phyloP scores from a whole-genome alignment of 2,329 filamentous ascomycete species.

The Sporothrix curviconia region DNA sequence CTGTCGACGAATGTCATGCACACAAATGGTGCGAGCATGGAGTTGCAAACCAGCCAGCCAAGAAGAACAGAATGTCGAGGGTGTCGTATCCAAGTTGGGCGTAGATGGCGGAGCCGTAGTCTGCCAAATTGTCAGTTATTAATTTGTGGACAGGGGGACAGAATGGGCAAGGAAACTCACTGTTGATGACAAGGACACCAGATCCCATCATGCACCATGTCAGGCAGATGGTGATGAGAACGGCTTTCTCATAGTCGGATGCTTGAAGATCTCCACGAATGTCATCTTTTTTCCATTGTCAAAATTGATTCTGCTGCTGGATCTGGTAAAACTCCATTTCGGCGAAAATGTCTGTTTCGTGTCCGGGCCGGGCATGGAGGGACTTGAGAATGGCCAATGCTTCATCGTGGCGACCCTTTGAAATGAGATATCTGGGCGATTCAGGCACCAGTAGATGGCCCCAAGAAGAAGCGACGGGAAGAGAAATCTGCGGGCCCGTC shows the following conservation, averaged over 20 bases:
- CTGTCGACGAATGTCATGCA: slow-evolving; percentile 1
- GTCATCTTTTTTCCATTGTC: background rate
- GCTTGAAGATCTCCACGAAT: background rate
- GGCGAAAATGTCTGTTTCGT: slow-evolving; percentile 11
- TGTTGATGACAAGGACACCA: background rate
- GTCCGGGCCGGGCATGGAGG: slow-evolving; percentile 42
- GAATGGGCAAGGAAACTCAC: background rate
- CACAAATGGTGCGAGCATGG: background rate
- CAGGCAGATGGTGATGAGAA: background rate
- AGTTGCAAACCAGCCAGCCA: slow-evolving; percentile 6
- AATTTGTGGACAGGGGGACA: background rate
- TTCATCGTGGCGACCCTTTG: slow-evolving; percentile 21
- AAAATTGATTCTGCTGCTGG: background rate
- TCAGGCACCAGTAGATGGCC: slow-evolving; percentile 28
- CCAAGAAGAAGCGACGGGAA: slow-evolving; percentile 15
- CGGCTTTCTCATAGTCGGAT: background rate
- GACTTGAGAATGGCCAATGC: slow-evolving; percentile 20
- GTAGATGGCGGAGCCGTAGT: slow-evolving; percentile 11
- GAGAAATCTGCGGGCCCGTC: slow-evolving; percentile 29
- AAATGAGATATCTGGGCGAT: slow-evolving; percentile 23
- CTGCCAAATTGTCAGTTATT: background rate
- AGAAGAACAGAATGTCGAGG: background rate
- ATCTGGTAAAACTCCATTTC: slow-evolving; percentile 1
- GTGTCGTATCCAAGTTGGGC: background rate
- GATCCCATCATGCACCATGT: background rate